A percentile compares a stretch with the other conserved stretches of the same genome.
Evolutionary conservation across 352 stramenopile species (phyloP).

Genomic region (Plasmopara viticola): DNA sequence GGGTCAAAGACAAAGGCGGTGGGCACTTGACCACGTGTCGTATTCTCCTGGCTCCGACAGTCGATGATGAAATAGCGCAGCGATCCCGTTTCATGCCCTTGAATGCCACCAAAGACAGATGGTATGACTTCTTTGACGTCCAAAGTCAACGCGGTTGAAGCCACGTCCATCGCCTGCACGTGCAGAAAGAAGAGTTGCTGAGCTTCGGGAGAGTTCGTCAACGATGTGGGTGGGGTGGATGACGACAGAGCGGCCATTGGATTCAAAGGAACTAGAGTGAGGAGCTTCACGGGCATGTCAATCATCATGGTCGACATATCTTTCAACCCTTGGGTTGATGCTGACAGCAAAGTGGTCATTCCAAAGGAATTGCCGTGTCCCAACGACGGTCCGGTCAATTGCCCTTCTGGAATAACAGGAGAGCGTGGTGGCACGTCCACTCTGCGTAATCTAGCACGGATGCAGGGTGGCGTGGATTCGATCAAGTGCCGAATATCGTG

Average conservation of each 20-base stretch:
- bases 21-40: conserved; percentile 45
- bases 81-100: conserved; percentile 28
- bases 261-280: conserved; percentile 25
- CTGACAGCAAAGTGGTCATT: conserved; percentile 50
- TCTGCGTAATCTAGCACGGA: conserved; percentile 48
- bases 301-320: conserved; percentile 62
- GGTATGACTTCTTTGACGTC: conserved; percentile 55
- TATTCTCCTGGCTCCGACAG: conserved; percentile 47
- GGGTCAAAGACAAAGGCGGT: conserved; percentile 78
- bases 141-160: conserved; percentile 53
- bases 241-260: conserved; percentile 26
- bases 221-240: conserved; percentile 18
- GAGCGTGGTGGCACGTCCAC: conserved; percentile 17
- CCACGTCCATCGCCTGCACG: conserved; percentile 39
- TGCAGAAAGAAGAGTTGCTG: conserved; percentile 58
- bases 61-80: conserved; percentile 79
- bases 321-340: conserved; percentile 59
- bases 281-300: conserved; percentile 33
- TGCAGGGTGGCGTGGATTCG: conserved; percentile 53
- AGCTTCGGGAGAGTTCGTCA: conserved; percentile 23
- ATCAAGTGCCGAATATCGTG: conserved; percentile 44
- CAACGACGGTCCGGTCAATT: background rate
- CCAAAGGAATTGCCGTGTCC: conserved; percentile 17
- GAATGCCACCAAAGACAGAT: conserved; percentile 65
- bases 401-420: background rate